A percentile compares a stretch with the other conserved stretches of the same genome.
These are phyloP conservation scores for Saccharomycopsis amapae DNA, from an alignment of 805 yeast species.

Conservation along the genomic window DNA sequence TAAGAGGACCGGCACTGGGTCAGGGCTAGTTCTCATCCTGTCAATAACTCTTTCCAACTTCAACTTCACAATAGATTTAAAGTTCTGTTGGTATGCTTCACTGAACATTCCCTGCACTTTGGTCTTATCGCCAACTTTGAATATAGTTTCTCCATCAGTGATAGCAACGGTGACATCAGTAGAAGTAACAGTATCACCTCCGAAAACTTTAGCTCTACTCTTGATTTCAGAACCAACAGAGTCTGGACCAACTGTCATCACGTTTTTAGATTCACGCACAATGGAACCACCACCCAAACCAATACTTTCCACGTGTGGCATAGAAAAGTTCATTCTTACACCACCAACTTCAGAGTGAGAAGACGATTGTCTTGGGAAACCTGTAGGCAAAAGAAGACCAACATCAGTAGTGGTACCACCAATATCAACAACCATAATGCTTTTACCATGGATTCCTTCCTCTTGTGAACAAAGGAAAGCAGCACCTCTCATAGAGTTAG, in stretches of 20 bases:
- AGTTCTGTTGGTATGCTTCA: slow-evolving; percentile 13
- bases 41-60: slow-evolving; percentile 37
- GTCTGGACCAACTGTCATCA: slow-evolving; percentile 39
- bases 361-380: slow-evolving; percentile 42
- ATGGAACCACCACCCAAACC: slow-evolving; percentile 47
- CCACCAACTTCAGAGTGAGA: slow-evolving; percentile 40
- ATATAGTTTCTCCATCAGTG: slow-evolving; percentile 13
- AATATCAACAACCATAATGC: slow-evolving; percentile 38
- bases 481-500: slow-evolving; percentile 43
- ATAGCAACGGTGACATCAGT: slow-evolving; percentile 32
- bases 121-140: slow-evolving; percentile 18
- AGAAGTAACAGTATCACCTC: slow-evolving; percentile 36
- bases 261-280: slow-evolving; percentile 28
- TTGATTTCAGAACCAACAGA: slow-evolving; percentile 39
- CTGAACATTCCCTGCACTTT: slow-evolving; percentile 24
- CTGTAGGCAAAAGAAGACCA: slow-evolving; percentile 38
- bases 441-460: slow-evolving; percentile 22
- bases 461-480: slow-evolving; percentile 33
- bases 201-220: slow-evolving; percentile 33
- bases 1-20: slow-evolving; percentile 36
- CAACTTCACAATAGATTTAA: slow-evolving; percentile 23
- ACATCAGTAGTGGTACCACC: slow-evolving; percentile 48
- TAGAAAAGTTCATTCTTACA: slow-evolving; percentile 42
- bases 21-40: slow-evolving; percentile 39
- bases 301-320: slow-evolving; percentile 44